These are phyloP conservation scores for Marasmius sp. DNA, from an alignment of 1,284 basidiomycete species.

Conservation along the genomic window DNA sequence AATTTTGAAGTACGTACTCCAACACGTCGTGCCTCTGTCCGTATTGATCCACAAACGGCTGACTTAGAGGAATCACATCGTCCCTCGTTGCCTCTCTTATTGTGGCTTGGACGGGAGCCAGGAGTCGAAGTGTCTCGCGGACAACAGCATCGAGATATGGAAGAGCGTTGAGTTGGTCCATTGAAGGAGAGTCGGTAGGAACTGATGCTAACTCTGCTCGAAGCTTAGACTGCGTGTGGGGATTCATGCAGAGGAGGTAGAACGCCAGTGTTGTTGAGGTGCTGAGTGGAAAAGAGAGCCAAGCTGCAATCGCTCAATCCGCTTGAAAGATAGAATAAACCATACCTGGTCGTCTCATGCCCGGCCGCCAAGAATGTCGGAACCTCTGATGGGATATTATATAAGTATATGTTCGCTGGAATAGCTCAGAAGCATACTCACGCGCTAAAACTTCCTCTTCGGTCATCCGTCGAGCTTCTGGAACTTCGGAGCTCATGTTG, in stretches of 20 bases:
- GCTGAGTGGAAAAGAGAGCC: conserved; percentile 21
- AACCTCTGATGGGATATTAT: too few species aligned
- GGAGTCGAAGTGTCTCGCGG: conserved; percentile 67
- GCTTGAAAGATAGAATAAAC: too few species aligned
- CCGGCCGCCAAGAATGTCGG: background rate
- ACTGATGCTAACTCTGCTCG: conserved; percentile 62
- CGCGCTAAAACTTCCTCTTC: background rate
- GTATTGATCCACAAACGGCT: conserved; percentile 28
- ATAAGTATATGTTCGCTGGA: too few species aligned
- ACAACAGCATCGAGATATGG: conserved; percentile 67
- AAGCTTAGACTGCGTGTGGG: conserved; percentile 61
- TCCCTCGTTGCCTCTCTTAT: conserved; percentile 53
- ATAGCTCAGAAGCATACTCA: too few species aligned
- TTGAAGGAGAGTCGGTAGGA: conserved; percentile 50
- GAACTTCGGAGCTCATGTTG: background rate
- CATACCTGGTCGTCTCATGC: background rate
- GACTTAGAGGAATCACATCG: conserved; percentile 56
- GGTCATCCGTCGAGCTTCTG: background rate
- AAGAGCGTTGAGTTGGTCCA: conserved; percentile 61
- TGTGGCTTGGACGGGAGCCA: conserved; percentile 58
- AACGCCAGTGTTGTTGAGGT: conserved; percentile 61
- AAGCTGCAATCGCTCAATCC: background rate
- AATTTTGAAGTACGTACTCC: too few species aligned
- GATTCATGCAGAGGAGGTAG: conserved; percentile 56
- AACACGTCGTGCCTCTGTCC: background rate